Base-by-base conservation (phyloP, 1,284 basidiomycete genomes). In the Sphaerobolus stellatus region DNA sequence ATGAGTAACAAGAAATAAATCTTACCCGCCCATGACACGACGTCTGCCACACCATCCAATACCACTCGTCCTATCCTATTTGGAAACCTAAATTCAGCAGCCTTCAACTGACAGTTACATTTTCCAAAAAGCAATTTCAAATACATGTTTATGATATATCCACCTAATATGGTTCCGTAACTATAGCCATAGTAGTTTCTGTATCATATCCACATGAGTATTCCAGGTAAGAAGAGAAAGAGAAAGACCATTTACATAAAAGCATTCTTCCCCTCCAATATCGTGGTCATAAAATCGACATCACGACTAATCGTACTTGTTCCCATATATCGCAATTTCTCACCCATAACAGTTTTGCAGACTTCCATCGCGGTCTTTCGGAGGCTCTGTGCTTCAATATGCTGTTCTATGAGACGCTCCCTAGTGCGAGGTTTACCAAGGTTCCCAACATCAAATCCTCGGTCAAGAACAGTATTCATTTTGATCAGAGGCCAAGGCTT, bases 291-390 rank as follows among this genome's bases (percentile, higher is more conserved):
- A 55, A 69, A 71, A 57, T 74, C 75, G 30, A 77, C 69, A 60
- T 77, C 76, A 31, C 74, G 64, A 4, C 69, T 73, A 25, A 78
- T 75, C 2, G 67, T 73, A 30, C 66, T 67, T 1, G 76, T 78
- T 4, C 75, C 75, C 72, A 76, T 74, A 57, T 76, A 75, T 48
- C 60, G 64, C 33, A 77, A 59, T 43, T 68, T 66, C 9, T 75
- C 70, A 13, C 73, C 75, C 71, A 76, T 71, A 27, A 59, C 66
- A 59, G 70, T 61, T 3, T 54, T 64, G 50, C 76, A 79, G 6
- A 74, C 52, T 33, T 64, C 62, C 20, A 67, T 70, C 57, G 75
- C 68, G 8, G 67, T 63, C 48, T 74, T 62, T 48, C 68, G 69
- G 30, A 77, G 52, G 2, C 66, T 66, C 2, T 72, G 59, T 6